phyloP scores from a whole-genome alignment of 805 yeast genomes.

The Ogataea pini region DNA sequence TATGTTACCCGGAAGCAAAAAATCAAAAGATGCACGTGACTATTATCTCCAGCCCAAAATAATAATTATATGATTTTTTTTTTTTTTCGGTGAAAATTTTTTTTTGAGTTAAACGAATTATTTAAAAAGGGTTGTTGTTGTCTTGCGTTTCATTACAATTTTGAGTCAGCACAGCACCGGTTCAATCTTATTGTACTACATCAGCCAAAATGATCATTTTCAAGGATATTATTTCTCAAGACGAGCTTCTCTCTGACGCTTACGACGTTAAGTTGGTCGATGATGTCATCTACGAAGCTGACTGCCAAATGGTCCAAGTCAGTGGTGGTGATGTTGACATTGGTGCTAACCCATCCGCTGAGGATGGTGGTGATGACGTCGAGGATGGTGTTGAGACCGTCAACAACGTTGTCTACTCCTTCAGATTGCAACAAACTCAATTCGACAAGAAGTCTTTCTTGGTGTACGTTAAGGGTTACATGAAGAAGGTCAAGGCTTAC shows the following conservation, averaged over 20 bases:
- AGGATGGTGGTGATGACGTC: conserved; percentile 79
- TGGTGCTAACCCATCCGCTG: conserved; percentile 99
- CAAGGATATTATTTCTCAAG: conserved; percentile 87
- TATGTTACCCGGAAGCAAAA: conserved; percentile 10
- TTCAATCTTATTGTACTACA: background rate
- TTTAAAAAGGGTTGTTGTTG: conserved; percentile 4
- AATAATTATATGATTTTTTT: background rate
- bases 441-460: conserved; percentile 98
- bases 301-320: conserved; percentile 90
- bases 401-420: conserved; percentile 97
- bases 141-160: background rate
- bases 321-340: conserved; percentile 92
- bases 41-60: background rate
- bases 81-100: conserved; percentile 10
- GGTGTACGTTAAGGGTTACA: conserved; percentile 97
- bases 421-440: conserved; percentile 93
- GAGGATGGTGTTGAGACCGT: conserved; percentile 89
- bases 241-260: conserved; percentile 97
- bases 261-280: conserved; percentile 87
- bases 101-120: conserved; percentile 7
- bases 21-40: conserved; percentile 5
- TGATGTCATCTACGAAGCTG: conserved; percentile 92
- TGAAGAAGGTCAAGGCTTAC: conserved; percentile 92
- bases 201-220: conserved; percentile 39
- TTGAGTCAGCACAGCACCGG: background rate